Percentiles rank a stretch among this genome's conserved stretches.
Conservation (phyloP, 345 rosid genomes). For the Eucalyptus leucophloia region DNA sequence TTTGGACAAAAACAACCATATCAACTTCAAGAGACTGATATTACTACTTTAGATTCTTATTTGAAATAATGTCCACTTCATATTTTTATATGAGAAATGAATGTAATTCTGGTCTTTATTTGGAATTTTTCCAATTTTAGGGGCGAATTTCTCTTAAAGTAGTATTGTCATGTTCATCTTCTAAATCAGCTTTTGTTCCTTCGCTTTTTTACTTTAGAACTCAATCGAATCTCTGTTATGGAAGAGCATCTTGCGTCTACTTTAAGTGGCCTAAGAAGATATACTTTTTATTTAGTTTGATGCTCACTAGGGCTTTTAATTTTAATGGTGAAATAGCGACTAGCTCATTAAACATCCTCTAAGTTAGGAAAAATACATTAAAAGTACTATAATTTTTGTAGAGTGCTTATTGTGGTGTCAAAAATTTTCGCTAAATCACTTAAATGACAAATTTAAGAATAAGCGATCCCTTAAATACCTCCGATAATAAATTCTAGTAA, state of each 20-base stretch:
- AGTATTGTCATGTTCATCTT: not conserved
- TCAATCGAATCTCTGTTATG: not conserved
- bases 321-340: not conserved
- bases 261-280: not conserved
- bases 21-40: too few species aligned
- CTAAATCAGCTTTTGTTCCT: not conserved
- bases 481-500: too few species aligned
- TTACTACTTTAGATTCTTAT: too few species aligned
- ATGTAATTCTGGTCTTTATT: accelerated
- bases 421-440: accelerated
- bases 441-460: too few species aligned
- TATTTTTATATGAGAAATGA: accelerated
- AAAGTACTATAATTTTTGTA: too few species aligned
- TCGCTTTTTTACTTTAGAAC: not conserved
- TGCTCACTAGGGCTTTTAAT: not conserved
- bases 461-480: too few species aligned
- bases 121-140: accelerated
- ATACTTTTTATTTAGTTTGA: not conserved
- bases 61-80: too few species aligned
- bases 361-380: too few species aligned
- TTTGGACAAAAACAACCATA: too few species aligned
- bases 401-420: accelerated
- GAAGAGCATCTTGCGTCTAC: not conserved
- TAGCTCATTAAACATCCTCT: accelerated
- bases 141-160: not conserved